Percentiles rank a stretch among this genome's conserved stretches.
Conservation (phyloP, 2,329 filamentous ascomycete species). For the Beauveria sp. region DNA sequence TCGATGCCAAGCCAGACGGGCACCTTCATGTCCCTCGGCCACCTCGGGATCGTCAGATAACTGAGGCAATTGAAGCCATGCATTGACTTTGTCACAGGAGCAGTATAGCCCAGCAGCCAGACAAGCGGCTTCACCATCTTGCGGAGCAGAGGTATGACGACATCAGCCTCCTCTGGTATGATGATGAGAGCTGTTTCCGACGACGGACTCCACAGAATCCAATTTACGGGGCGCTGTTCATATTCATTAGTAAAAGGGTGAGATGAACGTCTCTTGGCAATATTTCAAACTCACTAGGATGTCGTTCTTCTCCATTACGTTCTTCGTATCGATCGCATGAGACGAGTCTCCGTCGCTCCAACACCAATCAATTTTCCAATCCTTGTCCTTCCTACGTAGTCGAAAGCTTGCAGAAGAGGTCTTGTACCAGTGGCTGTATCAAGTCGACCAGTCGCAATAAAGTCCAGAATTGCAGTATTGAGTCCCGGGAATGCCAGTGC, state of each 20-base stretch:
- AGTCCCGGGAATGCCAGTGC: slow-evolving; percentile 32
- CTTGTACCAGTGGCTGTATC: neutral
- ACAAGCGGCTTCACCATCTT: slow-evolving; percentile 17
- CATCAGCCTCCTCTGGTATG: slow-evolving; percentile 56
- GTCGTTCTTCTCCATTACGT: neutral
- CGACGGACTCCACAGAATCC: slow-evolving; percentile 49
- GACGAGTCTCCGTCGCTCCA: neutral
- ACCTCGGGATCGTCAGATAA: slow-evolving; percentile 43
- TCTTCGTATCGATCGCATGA: neutral
- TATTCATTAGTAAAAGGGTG: slow-evolving; percentile 9
- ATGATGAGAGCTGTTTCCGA: slow-evolving; percentile 46
- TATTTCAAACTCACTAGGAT: neutral
- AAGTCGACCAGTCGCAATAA: neutral
- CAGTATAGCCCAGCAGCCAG: slow-evolving; percentile 49
- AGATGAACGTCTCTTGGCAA: neutral
- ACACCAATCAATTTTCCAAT: neutral
- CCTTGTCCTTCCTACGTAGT: neutral
- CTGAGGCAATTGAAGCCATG: slow-evolving; percentile 45
- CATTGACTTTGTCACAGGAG: slow-evolving; percentile 54
- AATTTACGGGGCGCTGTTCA: slow-evolving; percentile 44
- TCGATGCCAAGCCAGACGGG: slow-evolving; percentile 50
- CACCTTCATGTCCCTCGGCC: slow-evolving; percentile 31
- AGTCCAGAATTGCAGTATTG: neutral
- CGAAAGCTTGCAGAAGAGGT: neutral
- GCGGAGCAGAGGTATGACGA: slow-evolving; percentile 38